Conservation (phyloP, 345 rosid species). For the Eucalyptus guilfoylei region DNA sequence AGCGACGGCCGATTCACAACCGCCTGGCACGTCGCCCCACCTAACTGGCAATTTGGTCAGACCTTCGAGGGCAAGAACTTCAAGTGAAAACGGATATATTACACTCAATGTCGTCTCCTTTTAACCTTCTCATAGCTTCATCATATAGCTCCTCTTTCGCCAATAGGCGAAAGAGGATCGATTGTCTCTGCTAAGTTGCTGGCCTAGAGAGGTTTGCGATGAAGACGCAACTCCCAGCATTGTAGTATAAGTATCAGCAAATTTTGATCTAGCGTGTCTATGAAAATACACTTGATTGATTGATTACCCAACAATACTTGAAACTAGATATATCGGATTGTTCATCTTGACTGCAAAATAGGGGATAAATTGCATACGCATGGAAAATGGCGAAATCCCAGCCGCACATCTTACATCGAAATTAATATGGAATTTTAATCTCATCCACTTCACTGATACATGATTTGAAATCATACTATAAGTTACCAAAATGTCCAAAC, state of each 20-base stretch:
- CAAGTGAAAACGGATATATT: background rate
- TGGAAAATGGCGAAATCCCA: background rate
- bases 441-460: background rate
- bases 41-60: constrained; percentile 35
- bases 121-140: background rate
- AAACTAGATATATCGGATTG: background rate
- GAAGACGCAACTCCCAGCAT: background rate
- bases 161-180: background rate
- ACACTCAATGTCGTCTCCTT: background rate
- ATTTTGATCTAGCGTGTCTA: background rate
- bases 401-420: background rate
- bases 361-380: background rate
- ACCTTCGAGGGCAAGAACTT: constrained; percentile 39
- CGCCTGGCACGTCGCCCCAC: constrained; percentile 25
- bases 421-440: background rate
- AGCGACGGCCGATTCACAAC: constrained; percentile 28
- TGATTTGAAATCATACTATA: background rate
- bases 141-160: background rate
- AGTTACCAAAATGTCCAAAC: background rate
- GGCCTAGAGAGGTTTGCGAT: background rate
- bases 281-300: background rate
- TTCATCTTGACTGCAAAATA: background rate
- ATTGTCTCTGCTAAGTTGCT: background rate
- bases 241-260: background rate
- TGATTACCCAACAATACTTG: background rate